Evolutionary conservation across 805 yeast species (phyloP), one percentile per base, ranked within the genome.

Genomic region (Scheffersomyces lignosus): DNA sequence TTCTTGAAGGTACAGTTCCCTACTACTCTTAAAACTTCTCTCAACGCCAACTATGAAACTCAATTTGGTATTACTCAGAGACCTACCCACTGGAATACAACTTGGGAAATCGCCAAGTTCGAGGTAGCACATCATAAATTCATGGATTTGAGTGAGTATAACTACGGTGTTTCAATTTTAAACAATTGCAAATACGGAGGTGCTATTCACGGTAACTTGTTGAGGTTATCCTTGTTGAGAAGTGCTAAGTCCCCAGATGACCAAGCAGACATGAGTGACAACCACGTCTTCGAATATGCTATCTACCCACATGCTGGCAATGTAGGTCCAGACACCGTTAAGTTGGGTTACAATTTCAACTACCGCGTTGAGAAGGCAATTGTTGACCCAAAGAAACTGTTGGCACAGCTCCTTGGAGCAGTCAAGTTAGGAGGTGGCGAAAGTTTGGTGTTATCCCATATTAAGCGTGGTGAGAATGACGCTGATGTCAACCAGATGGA

Each of bases 61-160:
- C 96, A 90, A 59, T 91, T 87, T 62, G 99, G 99, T 36, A 63
- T 86, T 31, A 91, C 96, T 4, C 81, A 77, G 52, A 78, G 98
- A 48, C 96, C 98, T 32, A 91, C 98, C 0, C 97, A 91, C 62
- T 91, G 72, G 66, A 93, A 91, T 58, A 91, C 99, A 0, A 70
- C 87, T 1, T 91, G 98, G 98, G 99, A 91, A 54, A 83, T 84
- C 23, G 98, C 98, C 40, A 90, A 89, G 59, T 91, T 91, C 60
- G 99, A 91, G 63, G 96, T 89, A 8, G 87, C 96, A 54, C 88
- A 85, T 53, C 99, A 93, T 61, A 87, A 87, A 55, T 91, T 87
- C 64, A 91, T 95, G 49, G 99, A 91, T 58, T 80, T 86, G 51
- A 84, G 95, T 17, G 98, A 88, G 53, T 78, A 70, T 59, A 78